phyloP scores from a whole-genome alignment of 2,329 filamentous ascomycete genomes.

The Colletotrichum godetiae region DNA sequence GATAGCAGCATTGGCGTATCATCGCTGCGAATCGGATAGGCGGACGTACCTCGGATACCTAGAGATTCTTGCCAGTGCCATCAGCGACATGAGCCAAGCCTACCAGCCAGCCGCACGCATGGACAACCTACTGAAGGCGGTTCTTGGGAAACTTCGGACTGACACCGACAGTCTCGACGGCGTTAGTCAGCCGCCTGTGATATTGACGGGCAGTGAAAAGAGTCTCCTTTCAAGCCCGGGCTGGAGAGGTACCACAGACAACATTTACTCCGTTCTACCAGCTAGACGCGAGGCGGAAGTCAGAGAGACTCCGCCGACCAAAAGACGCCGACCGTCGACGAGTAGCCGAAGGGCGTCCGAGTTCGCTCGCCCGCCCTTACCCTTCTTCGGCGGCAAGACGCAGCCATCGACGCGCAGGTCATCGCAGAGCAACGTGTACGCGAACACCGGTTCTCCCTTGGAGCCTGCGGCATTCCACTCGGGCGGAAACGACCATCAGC shows the following conservation, averaged over 20 bases:
- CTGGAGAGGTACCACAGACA: constrained; percentile 25
- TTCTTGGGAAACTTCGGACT: constrained; percentile 59
- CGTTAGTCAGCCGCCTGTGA: not conserved
- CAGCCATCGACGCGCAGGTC: constrained; percentile 38
- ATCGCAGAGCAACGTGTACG: constrained; percentile 35
- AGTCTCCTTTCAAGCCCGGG: constrained; percentile 2
- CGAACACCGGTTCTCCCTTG: constrained; percentile 36
- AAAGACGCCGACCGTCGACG: constrained; percentile 43
- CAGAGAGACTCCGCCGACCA: constrained; percentile 40
- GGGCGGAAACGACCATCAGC: constrained; percentile 34
- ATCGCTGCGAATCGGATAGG: constrained; percentile 48
- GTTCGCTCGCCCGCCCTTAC: constrained; percentile 43
- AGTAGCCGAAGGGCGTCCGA: constrained; percentile 45
- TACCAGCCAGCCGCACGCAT: constrained; percentile 66
- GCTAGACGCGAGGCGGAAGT: constrained; percentile 45
- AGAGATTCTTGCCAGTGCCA: constrained; percentile 61
- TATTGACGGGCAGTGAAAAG: not conserved
- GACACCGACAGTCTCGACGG: constrained; percentile 30
- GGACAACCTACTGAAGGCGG: constrained; percentile 62
- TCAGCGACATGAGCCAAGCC: constrained; percentile 63
- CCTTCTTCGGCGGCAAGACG: constrained; percentile 39
- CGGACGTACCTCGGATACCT: constrained; percentile 58
- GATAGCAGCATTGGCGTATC: constrained; percentile 58
- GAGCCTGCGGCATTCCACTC: constrained; percentile 43
- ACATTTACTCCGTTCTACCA: constrained; percentile 42